Base-by-base conservation (phyloP, 805 yeast species). In the Kuraishia ogatae region DNA sequence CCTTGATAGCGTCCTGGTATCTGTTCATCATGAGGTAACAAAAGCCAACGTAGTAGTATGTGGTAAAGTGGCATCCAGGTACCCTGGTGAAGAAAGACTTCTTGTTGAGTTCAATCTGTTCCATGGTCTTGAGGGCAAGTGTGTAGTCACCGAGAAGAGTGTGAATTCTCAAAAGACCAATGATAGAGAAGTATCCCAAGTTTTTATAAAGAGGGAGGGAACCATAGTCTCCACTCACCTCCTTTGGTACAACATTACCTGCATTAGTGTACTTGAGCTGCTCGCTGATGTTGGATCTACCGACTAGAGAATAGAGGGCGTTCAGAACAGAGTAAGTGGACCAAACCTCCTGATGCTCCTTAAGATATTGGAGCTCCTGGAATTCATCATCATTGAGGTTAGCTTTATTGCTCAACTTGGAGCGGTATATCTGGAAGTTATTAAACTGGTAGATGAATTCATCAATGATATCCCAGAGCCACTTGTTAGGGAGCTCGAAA, bases 401-500 rank as follows among this genome's bases (percentile, higher is more conserved):
- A 43, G 62, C 62, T 57, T 66, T 68, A 55, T 65, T 58, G 48
- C 72, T 62, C 50, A 69, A 63, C 55, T 74, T 69, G 29, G 72
- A 65, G 57, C 76, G 70, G 66, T 70, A 76, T 52, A 70, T 62
- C 52, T 77, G 68, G 56, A 74, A 77, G 59, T 71, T 69, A 62
- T 76, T 76, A 68, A 72, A 77, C 64, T 77, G 81, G 60, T 78
- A 77, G 62, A 77, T 76, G 63, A 77, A 78, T 64, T 77, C 81
- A 58, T 77, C 81, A 56, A 77, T 69, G 56, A 77, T 75, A 55
- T 77, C 81, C 81, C 81, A 78, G 23, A 75, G 66, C 81, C 81
- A 77, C 59, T 72, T 71, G 57, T 68, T 68, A 52, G 81, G 81
- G 51, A 77, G 63, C 60, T 77, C 81, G 56, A 77, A 69, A 43